Base-by-base conservation (phyloP, 768 basidiomycete genomes). In the Boletus subcaerulescens region DNA sequence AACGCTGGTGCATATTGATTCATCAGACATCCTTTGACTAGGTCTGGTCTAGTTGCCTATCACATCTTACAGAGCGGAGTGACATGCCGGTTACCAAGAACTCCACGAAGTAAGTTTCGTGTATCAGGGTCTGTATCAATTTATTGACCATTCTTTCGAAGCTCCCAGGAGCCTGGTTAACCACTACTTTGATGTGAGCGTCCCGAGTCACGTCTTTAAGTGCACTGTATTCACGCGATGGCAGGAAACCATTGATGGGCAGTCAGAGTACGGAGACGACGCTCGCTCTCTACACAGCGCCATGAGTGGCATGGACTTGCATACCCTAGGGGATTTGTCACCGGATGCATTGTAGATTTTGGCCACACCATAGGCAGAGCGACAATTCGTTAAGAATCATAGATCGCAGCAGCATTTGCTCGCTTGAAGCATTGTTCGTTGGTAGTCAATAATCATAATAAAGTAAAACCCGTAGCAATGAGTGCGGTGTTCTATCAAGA, bases 111-210 rank as follows among this genome's bases (percentile, higher is more conserved):
- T 91, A 69, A 68, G 90, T 77, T 11, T 18, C 56, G 50, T 26
- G 43, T 41, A 5, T 22, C 24, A 17, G 24, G 7, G 29, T 11
- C 20, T 7, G 15, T 46, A 31, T 57, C 44, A 5, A 26, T 13
- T 42, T 40, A 45, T 56, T 51, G 57, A 59, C 33, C 13, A 29
- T 59, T 45, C 45, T 44, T 11, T 40, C 53, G 51, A 65, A 94
- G 93, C 94, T 14, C 94, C 94, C 50, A 80, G 93, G 60, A 88
- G 88, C 60, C 77, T 93, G 45, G 88, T 91, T 18, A 77, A 86
- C 60, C 93, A 96, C 68, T 99, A 95, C 76, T 98, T 99, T 71
- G 93, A 96, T 72, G 96, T 91, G 54, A 59, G 87, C 76, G 9
- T 41, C 29, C 18, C 29, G 12, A 44, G 7, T 12, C 24, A 5